These are phyloP conservation scores for Primulina tabacum DNA, from an alignment of 257 asterid species.

Conservation along the genomic window DNA sequence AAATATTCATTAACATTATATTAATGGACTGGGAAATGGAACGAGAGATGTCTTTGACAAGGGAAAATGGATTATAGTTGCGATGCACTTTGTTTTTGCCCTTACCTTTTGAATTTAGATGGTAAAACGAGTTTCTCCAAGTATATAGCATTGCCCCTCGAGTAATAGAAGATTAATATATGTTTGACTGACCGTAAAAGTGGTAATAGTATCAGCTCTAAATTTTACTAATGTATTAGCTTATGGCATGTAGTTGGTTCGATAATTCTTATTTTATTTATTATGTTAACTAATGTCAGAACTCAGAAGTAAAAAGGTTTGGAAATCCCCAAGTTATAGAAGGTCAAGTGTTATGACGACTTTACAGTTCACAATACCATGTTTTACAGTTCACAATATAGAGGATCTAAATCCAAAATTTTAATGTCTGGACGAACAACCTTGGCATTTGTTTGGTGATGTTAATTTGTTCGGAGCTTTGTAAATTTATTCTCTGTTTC, in stretches of 20 bases:
- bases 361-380: too few relatives aligned
- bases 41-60: not conserved
- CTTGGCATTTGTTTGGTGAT: not conserved
- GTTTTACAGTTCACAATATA: too few relatives aligned
- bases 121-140: not conserved
- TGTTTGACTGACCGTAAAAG: too few relatives aligned
- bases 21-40: not conserved
- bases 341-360: not conserved
- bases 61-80: not conserved
- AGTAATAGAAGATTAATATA: too few relatives aligned
- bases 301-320: not conserved
- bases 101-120: too few relatives aligned
- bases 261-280: too few relatives aligned
- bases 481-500: not conserved
- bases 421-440: not conserved
- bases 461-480: not conserved
- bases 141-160: not conserved
- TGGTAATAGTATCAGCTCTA: not conserved
- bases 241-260: not conserved
- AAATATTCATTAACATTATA: not conserved
- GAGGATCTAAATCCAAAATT: too few relatives aligned
- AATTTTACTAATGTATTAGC: not conserved
- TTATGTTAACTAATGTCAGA: not conserved
- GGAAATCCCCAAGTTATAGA: not conserved
- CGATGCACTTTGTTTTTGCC: too few relatives aligned